Base-by-base conservation (phyloP, 177 flowering plant species). In the Vitis hybrid region DNA sequence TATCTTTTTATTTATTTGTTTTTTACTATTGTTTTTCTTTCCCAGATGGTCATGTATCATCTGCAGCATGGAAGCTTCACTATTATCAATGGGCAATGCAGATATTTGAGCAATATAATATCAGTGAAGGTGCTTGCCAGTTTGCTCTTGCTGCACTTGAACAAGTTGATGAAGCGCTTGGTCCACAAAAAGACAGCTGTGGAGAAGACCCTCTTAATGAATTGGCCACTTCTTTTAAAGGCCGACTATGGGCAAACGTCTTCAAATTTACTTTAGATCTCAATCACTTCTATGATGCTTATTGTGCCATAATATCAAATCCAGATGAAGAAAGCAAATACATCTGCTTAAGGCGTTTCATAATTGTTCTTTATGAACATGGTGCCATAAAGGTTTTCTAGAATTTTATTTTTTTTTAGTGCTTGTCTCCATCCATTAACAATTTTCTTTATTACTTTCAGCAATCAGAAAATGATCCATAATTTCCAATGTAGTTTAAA, bases 71-170 rank as follows among this genome's bases (percentile, higher is more conserved):
- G 99, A 95, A 86, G 84, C 89, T 95, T 79, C 89, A 85, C 22
- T 95, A 95, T 71, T 95, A 89, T 82, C 94, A 93, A 66, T 93
- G 97, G 98, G 88, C 79, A 13, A 95, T 95, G 99, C 96, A 89
- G 76, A 75, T 85, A 53, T 95, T 95, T 88, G 99, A 95, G 85
- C 96, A 88, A 69, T 88, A 93, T 76, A 81, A 80, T 80, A 50
- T 90, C 75, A 89, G 89, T 79, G 90, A 85, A 77, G 98, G 88
- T 74, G 97, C 99, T 74, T 85, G 86, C 70, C 93, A 91, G 71
- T 95, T 93, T 86, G 94, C 98, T 67, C 89, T 89, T 83, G 97
- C 97, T 66, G 96, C 99, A 60, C 94, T 95, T 67, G 98, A 95
- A 80, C 94, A 91, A 81, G 95, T 93, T 67, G 99, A 93, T 81